phyloP scores from a whole-genome alignment of 306 rosid genomes.

The Quercus cerris region DNA sequence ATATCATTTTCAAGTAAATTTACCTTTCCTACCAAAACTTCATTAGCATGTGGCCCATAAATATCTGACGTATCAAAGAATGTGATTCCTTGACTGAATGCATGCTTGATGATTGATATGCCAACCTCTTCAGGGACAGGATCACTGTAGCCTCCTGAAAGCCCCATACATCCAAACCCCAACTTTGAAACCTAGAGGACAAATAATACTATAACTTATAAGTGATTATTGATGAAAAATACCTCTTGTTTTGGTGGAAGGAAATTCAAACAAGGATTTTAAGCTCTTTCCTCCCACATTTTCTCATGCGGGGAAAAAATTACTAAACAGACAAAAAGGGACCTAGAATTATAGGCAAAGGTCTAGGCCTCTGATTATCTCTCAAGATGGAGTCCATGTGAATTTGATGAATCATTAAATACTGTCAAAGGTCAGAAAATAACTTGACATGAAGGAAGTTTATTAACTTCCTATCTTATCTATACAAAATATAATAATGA shows the following conservation, averaged over 20 bases:
- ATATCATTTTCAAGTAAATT: not conserved
- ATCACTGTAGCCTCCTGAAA: conserved; percentile 44
- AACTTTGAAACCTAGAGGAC: conserved; percentile 57
- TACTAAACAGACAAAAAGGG: not conserved
- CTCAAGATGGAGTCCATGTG: not conserved
- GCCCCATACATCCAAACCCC: conserved; percentile 73
- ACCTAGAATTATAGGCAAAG: not conserved
- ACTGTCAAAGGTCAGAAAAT: not conserved
- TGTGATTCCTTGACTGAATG: conserved; percentile 58
- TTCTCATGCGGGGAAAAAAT: too few species aligned
- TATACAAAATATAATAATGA: too few species aligned
- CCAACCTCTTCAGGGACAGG: conserved; percentile 58
- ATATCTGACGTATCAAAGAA: conserved; percentile 67
- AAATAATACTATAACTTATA: not conserved
- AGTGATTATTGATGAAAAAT: not conserved
- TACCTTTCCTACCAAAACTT: conserved; percentile 70
- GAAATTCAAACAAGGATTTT: not conserved
- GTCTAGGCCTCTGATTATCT: not conserved
- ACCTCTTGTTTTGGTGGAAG: not conserved
- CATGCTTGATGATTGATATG: conserved; percentile 49
- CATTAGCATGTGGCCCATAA: conserved; percentile 56
- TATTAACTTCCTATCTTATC: too few species aligned
- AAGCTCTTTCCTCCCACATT: not conserved
- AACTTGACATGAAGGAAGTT: not conserved
- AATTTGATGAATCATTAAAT: not conserved